Base-by-base conservation (phyloP, 805 yeast species). In the Saccharomycodes ludwigii region DNA sequence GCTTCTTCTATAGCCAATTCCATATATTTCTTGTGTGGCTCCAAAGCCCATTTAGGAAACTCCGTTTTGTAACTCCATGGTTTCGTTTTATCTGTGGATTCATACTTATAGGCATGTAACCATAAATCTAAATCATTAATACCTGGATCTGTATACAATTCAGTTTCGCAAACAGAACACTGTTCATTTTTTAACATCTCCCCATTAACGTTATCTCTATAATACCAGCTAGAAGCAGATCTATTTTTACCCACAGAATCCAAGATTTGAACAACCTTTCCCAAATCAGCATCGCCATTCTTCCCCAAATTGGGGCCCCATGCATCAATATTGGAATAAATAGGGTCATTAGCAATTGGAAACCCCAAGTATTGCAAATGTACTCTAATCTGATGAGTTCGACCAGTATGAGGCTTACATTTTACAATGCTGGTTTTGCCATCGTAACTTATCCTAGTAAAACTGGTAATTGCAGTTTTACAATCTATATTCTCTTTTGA, bases 321-420 rank as follows among this genome's bases (percentile, higher is more conserved):
- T 1, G 83, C 75, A 12, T 56, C 52, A 11, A 66, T 69, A 44
- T 81, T 82, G 2, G 95, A 78, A 47, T 85, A 88, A 1, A 86
- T 65, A 0, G 96, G 96, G 52, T 88, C 98, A 50, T 88, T 86
- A 3, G 81, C 84, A 28, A 88, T 88, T 1, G 97, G 95, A 47
- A 63, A 68, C 0, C 96, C 96, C n/a, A 91, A 44, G 41, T 65
- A 78, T 54, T 86, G 95, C 35, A 91, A 57, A 58, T 91, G 98
- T 1, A 91, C 94, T 38, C 98, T 63, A 31, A 91, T 85, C 51
- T 88, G 98, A 53, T 88, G 98, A 0, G 96, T 84, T 48, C 98
- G 65, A 0, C 98, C 98, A 0, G 98, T 88, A 12, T 68, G 58
- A 1, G 98, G 98, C 41, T 63, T 68, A 54, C 97, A 88, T 38